Conservation (phyloP, 257 asterid genomes). For the Solanum chilense region DNA sequence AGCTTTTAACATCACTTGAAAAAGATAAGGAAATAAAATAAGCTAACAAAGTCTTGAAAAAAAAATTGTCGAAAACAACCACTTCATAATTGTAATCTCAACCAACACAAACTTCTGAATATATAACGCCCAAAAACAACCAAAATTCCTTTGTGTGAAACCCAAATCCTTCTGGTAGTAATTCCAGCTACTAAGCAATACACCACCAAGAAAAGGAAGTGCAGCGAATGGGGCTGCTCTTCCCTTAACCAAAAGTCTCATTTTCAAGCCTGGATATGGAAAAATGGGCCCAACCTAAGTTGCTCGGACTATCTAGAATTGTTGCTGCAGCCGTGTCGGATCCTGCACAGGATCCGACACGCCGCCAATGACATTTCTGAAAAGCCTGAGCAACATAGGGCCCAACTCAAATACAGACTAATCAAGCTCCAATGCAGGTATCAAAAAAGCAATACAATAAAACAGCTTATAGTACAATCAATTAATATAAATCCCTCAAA, state of each 20-base stretch:
- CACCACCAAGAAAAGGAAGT: background rate
- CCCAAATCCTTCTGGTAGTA: background rate
- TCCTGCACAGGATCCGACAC: too few relatives aligned
- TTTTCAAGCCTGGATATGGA: background rate
- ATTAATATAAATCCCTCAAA: background rate
- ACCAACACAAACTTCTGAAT: background rate
- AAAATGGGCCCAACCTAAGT: background rate
- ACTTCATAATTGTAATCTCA: background rate
- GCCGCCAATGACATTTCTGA: too few relatives aligned
- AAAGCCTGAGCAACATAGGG: too few relatives aligned
- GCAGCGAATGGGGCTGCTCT: background rate
- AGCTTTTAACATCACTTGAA: background rate
- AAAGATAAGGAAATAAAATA: background rate
- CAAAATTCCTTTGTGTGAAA: background rate
- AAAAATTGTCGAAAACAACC: background rate
- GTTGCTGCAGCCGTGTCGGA: too few relatives aligned
- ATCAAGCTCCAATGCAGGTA: background rate
- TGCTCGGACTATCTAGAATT: too few relatives aligned
- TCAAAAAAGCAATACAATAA: background rate
- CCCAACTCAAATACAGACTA: background rate
- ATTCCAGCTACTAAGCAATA: background rate
- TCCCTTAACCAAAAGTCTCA: background rate
- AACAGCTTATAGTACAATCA: background rate
- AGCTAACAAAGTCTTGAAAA: background rate
- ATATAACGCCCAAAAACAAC: background rate